These are phyloP conservation scores for Rauvolfia tetraphylla DNA, from an alignment of 257 asterid genomes.

Conservation along the genomic window DNA sequence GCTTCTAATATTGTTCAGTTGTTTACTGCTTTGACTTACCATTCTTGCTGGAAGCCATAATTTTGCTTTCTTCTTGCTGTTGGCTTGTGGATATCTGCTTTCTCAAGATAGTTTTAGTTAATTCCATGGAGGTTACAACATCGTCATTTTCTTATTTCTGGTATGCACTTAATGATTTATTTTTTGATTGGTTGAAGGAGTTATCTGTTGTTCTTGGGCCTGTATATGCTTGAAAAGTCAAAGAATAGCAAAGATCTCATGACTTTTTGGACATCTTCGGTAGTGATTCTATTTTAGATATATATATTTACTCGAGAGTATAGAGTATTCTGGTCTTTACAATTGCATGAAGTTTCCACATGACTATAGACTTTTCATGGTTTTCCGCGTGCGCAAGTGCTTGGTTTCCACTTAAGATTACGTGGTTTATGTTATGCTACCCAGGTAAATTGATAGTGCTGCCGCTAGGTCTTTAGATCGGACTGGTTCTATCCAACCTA, in stretches of 20 bases:
- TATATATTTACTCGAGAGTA: too few species aligned
- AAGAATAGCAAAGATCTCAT: not conserved
- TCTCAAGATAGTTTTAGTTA: not conserved
- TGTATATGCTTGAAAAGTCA: not conserved
- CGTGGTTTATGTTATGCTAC: not conserved
- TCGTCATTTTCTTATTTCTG: not conserved
- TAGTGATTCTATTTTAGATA: not conserved
- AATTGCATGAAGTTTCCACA: not conserved
- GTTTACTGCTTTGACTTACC: not conserved
- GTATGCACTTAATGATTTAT: not conserved
- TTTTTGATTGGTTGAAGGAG: not conserved
- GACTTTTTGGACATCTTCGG: not conserved
- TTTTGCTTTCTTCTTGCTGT: not conserved
- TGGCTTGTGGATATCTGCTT: not conserved
- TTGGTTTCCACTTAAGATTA: not conserved
- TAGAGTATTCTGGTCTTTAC: not conserved
- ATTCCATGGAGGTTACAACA: not conserved
- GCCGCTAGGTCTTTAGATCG: not conserved
- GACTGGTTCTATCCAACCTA: not conserved
- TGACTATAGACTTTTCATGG: not conserved
- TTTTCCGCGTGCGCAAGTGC: not conserved
- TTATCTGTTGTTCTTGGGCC: not conserved
- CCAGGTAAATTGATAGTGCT: not conserved
- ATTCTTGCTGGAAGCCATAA: not conserved
- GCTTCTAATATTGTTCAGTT: not conserved